These are phyloP conservation scores for Eustoma russellianum DNA, from an alignment of 257 asterid species.

Conservation along the genomic window DNA sequence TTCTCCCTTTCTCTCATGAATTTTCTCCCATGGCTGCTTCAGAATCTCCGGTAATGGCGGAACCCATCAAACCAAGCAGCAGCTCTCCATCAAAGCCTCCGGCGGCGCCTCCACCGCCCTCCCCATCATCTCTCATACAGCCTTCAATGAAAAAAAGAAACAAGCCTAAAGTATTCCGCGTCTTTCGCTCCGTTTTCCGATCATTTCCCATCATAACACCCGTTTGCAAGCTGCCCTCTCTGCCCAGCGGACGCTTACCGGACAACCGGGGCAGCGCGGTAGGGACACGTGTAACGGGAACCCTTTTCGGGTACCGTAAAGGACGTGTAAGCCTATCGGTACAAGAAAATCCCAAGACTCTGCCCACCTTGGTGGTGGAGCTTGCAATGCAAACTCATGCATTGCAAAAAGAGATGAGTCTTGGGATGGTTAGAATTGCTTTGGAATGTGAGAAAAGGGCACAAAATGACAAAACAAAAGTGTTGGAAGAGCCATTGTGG, in stretches of 20 bases:
- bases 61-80: constrained; percentile 15
- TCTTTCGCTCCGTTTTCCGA: constrained; percentile 56
- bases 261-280: constrained; percentile 6
- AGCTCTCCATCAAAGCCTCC: constrained; percentile 12
- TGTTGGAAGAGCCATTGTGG: constrained; percentile 71
- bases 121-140: constrained; percentile 41
- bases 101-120: constrained; percentile 19
- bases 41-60: constrained; percentile 54
- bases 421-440: constrained; percentile 39
- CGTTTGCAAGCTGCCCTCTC: constrained; percentile 50
- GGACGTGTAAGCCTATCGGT: constrained; percentile 34
- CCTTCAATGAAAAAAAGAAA: constrained; percentile 41
- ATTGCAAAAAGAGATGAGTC: constrained; percentile 34
- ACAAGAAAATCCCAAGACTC: constrained; percentile 33
- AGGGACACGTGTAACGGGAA: constrained; percentile 50
- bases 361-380: constrained; percentile 32
- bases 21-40: constrained; percentile 28
- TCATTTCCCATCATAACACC: constrained; percentile 76
- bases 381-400: constrained; percentile 33
- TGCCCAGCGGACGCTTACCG: constrained; percentile 57
- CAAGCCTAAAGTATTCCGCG: constrained; percentile 39
- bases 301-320: constrained; percentile 54
- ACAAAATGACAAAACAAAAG: constrained; percentile 22
- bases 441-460: constrained; percentile 32
- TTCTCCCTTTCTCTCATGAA: constrained; percentile 5